A percentile compares a stretch with the other conserved stretches of the same genome.
These are phyloP conservation scores for Pelargonium fulgidum DNA, from an alignment of 441 rosid genomes.

Conservation along the genomic window DNA sequence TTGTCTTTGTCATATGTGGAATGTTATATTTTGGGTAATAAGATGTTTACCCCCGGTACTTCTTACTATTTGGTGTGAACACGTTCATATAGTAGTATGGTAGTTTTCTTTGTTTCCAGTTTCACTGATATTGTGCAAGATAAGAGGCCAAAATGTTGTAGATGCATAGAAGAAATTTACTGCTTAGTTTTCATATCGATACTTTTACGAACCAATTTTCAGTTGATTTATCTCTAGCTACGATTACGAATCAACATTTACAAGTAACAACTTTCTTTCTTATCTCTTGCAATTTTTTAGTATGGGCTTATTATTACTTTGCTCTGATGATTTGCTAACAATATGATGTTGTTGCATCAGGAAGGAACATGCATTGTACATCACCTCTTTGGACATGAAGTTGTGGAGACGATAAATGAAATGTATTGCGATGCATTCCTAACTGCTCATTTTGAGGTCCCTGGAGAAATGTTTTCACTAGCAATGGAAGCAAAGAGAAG, in stretches of 20 bases:
- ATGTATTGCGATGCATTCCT: constrained; percentile 85
- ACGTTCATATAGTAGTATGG: neutral
- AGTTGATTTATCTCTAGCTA: no score
- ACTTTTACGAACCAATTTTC: no score
- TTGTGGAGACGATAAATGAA: constrained; percentile 72
- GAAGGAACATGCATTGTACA: constrained; percentile 90
- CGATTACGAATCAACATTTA: neutral
- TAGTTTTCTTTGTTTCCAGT: no score
- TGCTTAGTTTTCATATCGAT: neutral
- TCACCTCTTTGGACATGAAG: constrained; percentile 87
- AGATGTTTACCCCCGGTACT: neutral
- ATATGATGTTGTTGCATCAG: constrained; percentile 31
- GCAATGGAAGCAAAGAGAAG: constrained; percentile 92
- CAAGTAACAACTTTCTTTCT: neutral
- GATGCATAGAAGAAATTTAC: neutral
- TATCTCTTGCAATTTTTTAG: neutral
- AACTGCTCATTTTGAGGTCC: constrained; percentile 93
- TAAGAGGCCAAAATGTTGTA: neutral
- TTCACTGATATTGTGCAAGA: neutral
- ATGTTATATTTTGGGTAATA: no score
- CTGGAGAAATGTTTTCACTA: constrained; percentile 94
- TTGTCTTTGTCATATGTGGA: no score
- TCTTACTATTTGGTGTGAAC: neutral
- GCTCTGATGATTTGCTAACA: neutral
- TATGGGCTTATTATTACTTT: neutral